Evolutionary conservation across 805 yeast species (phyloP).

Genomic region (Metschnikowia peoriensis): DNA sequence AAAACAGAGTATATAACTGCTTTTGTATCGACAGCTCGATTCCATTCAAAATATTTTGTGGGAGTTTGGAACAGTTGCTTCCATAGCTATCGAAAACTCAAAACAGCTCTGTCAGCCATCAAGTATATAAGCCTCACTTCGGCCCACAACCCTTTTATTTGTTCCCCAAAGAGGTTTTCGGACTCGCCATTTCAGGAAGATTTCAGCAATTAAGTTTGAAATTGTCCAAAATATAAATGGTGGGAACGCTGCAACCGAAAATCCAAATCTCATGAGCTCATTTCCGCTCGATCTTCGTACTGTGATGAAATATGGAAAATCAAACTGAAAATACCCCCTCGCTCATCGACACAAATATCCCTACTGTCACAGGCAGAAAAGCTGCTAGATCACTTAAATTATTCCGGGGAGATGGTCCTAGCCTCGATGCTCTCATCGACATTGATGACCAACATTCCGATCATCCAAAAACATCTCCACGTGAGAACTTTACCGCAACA

Average conservation of each 20-base stretch:
- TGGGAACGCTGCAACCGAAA: not conserved
- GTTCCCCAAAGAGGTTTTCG: not conserved
- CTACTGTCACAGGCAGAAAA: constrained; percentile 48
- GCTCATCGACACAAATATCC: constrained; percentile 10
- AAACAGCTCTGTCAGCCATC: not conserved
- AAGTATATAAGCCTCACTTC: not conserved
- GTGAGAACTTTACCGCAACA: constrained; percentile 4
- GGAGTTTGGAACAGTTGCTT: not conserved
- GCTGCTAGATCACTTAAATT: constrained; percentile 57
- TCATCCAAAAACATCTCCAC: constrained; percentile 5
- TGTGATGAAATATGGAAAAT: constrained; percentile 8
- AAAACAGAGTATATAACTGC: not conserved
- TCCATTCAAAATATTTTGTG: not conserved
- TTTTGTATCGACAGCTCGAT: not conserved
- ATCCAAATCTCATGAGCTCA: not conserved
- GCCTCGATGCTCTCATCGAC: constrained; percentile 13
- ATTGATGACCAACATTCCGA: constrained; percentile 10
- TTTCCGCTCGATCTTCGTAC: not conserved
- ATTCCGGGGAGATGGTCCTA: constrained; percentile 37
- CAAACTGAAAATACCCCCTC: constrained; percentile 9
- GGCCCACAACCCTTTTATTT: not conserved
- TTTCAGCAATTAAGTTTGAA: not conserved
- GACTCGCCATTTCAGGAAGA: not conserved
- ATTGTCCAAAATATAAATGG: not conserved
- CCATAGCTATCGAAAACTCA: not conserved